Evolutionary conservation across 2,329 filamentous ascomycete genomes (phyloP), one percentile per base, ranked within the genome.

Genomic region (Claviceps maximensis): DNA sequence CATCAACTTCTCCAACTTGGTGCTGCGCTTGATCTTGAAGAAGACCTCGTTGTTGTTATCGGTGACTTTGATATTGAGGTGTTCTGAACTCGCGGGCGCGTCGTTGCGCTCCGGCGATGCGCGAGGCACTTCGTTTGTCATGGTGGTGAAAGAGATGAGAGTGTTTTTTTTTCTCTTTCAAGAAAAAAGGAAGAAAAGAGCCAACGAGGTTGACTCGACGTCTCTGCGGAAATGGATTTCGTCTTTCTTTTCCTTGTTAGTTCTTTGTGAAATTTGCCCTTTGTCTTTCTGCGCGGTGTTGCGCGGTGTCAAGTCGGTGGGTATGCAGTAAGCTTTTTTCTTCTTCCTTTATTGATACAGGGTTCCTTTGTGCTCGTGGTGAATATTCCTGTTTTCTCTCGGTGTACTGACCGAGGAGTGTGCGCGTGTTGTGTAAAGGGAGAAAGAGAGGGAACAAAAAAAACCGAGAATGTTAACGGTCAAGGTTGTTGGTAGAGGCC

Each of bases 11-110:
- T 95, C 93, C 1, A 98, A 80, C 68, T 89, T 87, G 1, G 93
- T 98, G 23, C 86, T 89, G 40, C 90, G 82, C 84, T 98, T 98
- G 75, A 98, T 98, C 78, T 98, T 98, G 78, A 98, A 98, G 71
- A 97, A 98, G 63, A 98, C 91, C 68, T 98, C 93, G 69, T 98
- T 98, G 75, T 96, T 96, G 74, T 95, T 96, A 63, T 98, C 93
- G 0, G 93, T 97, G 15, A 98, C 93, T 70, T 98, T 98, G 74
- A 98, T 97, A 74, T 98, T 98, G 5, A 98, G 77, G 70, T 98
- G 93, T 72, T 97, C 91, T 31, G 74, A 74, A 53, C 74, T 72
- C 25, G 74, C 72, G 51, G 71, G 64, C 31, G 72, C 68, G 27
- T 69, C 69, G 51, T 72, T 67, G 44, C 68, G 69, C 51, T 64